Evolutionary conservation across 1,284 basidiomycete genomes (phyloP), one percentile per base, ranked within the genome.

Genomic region (Cryptococcus maquisensis): DNA sequence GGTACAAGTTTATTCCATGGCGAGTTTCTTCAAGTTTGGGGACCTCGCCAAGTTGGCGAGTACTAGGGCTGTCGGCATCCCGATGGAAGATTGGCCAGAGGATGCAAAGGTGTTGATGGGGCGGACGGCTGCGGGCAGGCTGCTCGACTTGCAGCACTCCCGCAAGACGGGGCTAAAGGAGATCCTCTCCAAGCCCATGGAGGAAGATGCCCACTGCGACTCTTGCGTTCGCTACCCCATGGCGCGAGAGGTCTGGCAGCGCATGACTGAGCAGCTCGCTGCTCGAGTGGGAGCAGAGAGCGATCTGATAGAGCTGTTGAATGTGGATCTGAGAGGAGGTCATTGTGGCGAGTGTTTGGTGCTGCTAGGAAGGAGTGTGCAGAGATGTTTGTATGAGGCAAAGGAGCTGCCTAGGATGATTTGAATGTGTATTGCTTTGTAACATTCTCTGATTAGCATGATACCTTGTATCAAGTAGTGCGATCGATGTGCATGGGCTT

Each of bases 11-110:
- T 72, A 69, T 49, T 61, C 68, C 20, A 56, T 67, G 54, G 63
- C 66, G 16, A 56, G 50, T 36, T 68, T 63, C 47, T 72, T 69
- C 59, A 67, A 63, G 26, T 68, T 72, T 44, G 50, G 55, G n/a
- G 70, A 72, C 57, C 47, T 67, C 13, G 64, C 66, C 2, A 57
- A 52, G 38, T 32, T 72, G 15, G 62, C 67, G 10, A 60, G 56
- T 23, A 35, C 28, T 13, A n/a, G 36, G 2, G 62, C 66, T 37
- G 24, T 68, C 12, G 47, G 43, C 7, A 28, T 63, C 0, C 58
- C 59, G 0, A 26, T 37, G 8, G 48, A 41, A 2, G 44, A 53
- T 32, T 72, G 69, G 69, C 38, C 54, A 3, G 43, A 51, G 6
- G 64, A 68, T 4, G 41, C 51, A 15, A 55, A 51, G 37, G 24